These are phyloP conservation scores for Paraphoma sp. DNA, from an alignment of 2,329 filamentous ascomycete species.

Conservation along the genomic window DNA sequence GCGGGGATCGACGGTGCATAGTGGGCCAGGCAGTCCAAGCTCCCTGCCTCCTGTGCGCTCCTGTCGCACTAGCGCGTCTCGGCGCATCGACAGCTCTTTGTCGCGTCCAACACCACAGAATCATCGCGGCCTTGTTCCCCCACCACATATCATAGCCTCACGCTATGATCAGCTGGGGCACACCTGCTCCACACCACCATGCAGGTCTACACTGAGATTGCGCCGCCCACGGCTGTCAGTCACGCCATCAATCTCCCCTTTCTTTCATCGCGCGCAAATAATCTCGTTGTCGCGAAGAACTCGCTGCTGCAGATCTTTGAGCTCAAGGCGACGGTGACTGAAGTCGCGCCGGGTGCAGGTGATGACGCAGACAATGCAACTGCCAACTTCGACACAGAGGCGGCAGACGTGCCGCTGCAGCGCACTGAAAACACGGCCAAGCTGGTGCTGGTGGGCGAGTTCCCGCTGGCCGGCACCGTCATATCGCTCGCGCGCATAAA, in stretches of 20 bases:
- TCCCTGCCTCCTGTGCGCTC: slow-evolving; percentile 3
- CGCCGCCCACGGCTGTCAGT: slow-evolving; percentile 91
- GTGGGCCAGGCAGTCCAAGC: slow-evolving; percentile 10
- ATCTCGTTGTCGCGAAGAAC: slow-evolving; percentile 89
- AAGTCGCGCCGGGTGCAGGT: slow-evolving; percentile 56
- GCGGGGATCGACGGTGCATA: slow-evolving; percentile 9
- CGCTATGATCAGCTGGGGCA: slow-evolving; percentile 24
- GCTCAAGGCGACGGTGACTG: slow-evolving; percentile 70
- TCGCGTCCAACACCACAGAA: slow-evolving; percentile 20
- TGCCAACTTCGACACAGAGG: slow-evolving; percentile 59
- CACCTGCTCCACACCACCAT: slow-evolving; percentile 56
- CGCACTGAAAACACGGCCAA: slow-evolving; percentile 74
- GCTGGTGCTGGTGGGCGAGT: slow-evolving; percentile 84
- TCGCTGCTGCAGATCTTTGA: slow-evolving; percentile 92
- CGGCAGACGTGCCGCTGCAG: slow-evolving; percentile 52
- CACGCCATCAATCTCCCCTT: slow-evolving; percentile 84
- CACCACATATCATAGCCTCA: background rate
- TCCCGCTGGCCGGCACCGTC: slow-evolving; percentile 81
- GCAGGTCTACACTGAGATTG: slow-evolving; percentile 98
- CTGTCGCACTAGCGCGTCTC: background rate
- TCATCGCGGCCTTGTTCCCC: slow-evolving; percentile 9
- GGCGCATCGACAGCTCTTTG: slow-evolving; percentile 21
- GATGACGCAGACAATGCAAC: slow-evolving; percentile 47
- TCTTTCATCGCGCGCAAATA: slow-evolving; percentile 74
- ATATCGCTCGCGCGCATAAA: slow-evolving; percentile 83